Percentiles rank a stretch among this genome's conserved stretches.
These are phyloP conservation scores for Trichoderma sp. DNA, from an alignment of 2,329 filamentous ascomycete species.

Conservation along the genomic window DNA sequence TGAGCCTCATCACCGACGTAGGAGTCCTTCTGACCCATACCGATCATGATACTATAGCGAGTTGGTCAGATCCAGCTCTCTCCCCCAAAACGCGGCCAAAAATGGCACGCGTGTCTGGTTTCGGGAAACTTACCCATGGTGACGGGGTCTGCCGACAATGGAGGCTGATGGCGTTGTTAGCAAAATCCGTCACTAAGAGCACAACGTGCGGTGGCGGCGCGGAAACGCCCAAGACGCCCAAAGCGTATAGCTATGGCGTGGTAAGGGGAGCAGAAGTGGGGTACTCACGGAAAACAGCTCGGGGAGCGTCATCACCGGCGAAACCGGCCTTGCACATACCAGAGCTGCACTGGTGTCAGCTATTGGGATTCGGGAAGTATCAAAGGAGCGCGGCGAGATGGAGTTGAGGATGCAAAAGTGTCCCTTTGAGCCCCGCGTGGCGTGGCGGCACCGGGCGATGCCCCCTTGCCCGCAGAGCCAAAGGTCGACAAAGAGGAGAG, in stretches of 20 bases:
- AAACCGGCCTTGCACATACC: constrained; percentile 99
- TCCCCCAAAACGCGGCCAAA: neutral
- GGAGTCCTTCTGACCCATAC: constrained; percentile 99
- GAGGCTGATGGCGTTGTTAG: constrained; percentile 67
- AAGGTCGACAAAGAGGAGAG: constrained; percentile 11
- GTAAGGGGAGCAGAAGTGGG: constrained; percentile 42
- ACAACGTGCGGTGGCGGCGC: constrained; percentile 22
- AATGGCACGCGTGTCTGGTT: constrained; percentile 2
- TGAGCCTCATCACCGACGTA: constrained; percentile 99
- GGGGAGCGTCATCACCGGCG: constrained; percentile 99
- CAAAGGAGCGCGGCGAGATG: constrained; percentile 5
- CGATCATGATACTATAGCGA: constrained; percentile 92
- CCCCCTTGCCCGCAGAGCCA: constrained; percentile 12
- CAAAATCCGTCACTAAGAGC: constrained; percentile 11
- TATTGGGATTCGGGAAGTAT: neutral
- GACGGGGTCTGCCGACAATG: constrained; percentile 98
- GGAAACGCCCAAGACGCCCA: constrained; percentile 26
- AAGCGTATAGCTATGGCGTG: constrained; percentile 29
- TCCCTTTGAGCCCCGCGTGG: neutral
- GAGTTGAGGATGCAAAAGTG: constrained; percentile 10
- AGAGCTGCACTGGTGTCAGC: constrained; percentile 65
- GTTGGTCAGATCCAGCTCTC: constrained; percentile 27
- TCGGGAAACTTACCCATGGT: constrained; percentile 84
- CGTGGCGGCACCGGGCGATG: constrained; percentile 15
- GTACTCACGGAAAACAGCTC: constrained; percentile 98